phyloP scores from a whole-genome alignment of 2,329 filamentous ascomycete genomes.

The Paracamarosporium sp. region DNA sequence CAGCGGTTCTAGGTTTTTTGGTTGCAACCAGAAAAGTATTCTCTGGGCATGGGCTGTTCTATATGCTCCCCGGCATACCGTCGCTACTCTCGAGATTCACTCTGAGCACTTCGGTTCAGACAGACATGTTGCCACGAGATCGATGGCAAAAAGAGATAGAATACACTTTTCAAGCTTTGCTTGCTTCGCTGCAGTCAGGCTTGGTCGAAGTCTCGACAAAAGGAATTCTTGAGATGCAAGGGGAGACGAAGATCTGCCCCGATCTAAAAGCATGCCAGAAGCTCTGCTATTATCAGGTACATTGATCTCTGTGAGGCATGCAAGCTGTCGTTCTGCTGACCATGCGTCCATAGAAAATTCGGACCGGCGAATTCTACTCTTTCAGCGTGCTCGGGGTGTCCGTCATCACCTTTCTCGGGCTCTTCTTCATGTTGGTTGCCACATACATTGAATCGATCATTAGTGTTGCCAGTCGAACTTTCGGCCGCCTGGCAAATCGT shows the following conservation, averaged over 20 bases:
- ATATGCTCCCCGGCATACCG: not conserved
- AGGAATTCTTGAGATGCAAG: not conserved
- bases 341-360: slow-evolving; percentile 6
- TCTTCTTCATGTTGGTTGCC: slow-evolving; percentile 8
- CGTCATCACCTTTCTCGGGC: slow-evolving; percentile 11
- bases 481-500: not conserved
- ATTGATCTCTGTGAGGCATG: not conserved
- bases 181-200: slow-evolving; percentile 12
- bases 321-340: not conserved
- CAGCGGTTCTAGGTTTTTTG: not conserved
- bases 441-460: slow-evolving; percentile 8
- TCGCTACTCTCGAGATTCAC: not conserved
- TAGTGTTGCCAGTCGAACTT: no score
- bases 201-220: slow-evolving; percentile 7
- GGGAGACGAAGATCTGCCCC: not conserved
- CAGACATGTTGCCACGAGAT: slow-evolving; percentile 6
- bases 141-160: slow-evolving; percentile 21
- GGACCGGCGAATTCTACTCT: slow-evolving; percentile 10
- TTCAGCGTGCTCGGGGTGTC: slow-evolving; percentile 15
- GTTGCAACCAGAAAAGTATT: not conserved
- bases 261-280: not conserved
- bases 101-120: slow-evolving; percentile 6
- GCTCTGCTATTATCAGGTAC: slow-evolving; percentile 6
- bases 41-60: not conserved
- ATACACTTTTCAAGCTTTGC: slow-evolving; percentile 10